Percentiles rank a stretch among this genome's conserved stretches.
These are phyloP conservation scores for Dactylis glomerata DNA, from an alignment of 176 grass and related monocot species.

Conservation along the genomic window DNA sequence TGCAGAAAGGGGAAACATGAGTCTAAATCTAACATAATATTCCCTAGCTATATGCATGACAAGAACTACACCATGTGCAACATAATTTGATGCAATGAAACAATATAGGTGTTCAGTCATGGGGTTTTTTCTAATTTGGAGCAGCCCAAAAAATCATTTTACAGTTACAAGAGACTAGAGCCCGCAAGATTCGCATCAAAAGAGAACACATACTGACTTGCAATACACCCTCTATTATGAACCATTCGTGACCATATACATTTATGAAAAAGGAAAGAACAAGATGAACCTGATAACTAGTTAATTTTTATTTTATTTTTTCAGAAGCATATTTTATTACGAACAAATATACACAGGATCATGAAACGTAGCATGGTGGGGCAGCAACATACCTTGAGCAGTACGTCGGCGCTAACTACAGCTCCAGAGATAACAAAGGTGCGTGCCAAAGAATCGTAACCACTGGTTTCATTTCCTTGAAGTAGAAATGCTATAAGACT, in stretches of 20 bases:
- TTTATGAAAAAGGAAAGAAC: neutral
- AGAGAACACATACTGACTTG: neutral
- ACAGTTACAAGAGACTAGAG: neutral
- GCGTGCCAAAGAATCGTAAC: conserved; percentile 75
- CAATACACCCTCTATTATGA: neutral
- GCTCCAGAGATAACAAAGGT: conserved; percentile 90
- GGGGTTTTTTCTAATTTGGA: neutral
- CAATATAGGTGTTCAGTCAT: neutral
- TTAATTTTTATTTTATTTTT: neutral
- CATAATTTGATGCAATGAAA: conserved; percentile 11
- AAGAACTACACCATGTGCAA: conserved; percentile 1
- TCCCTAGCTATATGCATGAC: neutral
- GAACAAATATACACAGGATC: neutral
- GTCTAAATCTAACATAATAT: neutral
- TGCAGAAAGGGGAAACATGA: conserved; percentile 39
- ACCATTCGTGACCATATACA: neutral
- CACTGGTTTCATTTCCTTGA: conserved; percentile 93
- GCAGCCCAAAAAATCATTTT: conserved; percentile 1
- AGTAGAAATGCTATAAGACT: conserved; percentile 93
- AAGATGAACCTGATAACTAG: neutral
- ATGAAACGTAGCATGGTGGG: neutral
- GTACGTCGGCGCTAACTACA: conserved; percentile 83
- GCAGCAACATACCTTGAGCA: conserved; percentile 71
- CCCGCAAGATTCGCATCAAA: conserved; percentile 4
- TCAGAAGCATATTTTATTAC: neutral